Conservation (phyloP, 495 filamentous ascomycete species). For the Tricharina praecox region DNA sequence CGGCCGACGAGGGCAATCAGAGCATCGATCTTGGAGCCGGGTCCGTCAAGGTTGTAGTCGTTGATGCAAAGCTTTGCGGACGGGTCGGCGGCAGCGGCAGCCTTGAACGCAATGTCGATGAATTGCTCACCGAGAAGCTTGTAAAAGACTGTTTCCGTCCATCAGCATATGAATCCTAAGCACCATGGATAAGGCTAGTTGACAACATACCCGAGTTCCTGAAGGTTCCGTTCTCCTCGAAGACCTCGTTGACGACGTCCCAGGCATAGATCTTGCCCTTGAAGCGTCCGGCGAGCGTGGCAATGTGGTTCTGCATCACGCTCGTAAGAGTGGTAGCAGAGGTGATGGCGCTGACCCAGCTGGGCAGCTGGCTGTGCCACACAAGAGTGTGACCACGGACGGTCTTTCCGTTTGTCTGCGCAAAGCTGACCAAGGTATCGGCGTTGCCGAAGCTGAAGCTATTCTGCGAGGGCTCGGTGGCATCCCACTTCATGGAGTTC, state of each 20-base stretch:
- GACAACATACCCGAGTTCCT: not conserved
- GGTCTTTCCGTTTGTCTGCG: conserved; percentile 37
- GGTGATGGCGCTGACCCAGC: conserved; percentile 39
- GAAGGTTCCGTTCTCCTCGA: conserved; percentile 11
- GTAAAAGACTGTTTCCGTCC: conserved; percentile 27
- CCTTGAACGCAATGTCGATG: conserved; percentile 32
- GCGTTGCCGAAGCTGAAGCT: conserved; percentile 36
- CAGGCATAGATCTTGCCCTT: conserved; percentile 47
- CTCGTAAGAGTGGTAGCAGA: conserved; percentile 35
- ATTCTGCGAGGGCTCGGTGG: conserved; percentile 26
- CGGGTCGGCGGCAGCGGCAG: conserved; percentile 35
- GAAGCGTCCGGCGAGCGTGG: conserved; percentile 38
- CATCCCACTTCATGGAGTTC: conserved; percentile 6
- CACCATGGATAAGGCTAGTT: not conserved
- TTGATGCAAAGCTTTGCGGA: conserved; percentile 48
- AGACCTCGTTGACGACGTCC: conserved; percentile 41
- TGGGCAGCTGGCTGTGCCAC: conserved; percentile 45
- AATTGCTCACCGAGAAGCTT: conserved; percentile 33
- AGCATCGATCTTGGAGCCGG: conserved; percentile 34
- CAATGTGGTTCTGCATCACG: conserved; percentile 44
- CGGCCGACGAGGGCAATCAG: conserved; percentile 34
- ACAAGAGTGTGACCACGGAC: conserved; percentile 47
- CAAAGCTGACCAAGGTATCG: conserved; percentile 46
- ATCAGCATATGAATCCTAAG: not conserved
- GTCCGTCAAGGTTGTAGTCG: conserved; percentile 47